These are phyloP conservation scores for Hypoxylon subgilvum DNA, from an alignment of 495 filamentous ascomycete species.

Conservation along the genomic window DNA sequence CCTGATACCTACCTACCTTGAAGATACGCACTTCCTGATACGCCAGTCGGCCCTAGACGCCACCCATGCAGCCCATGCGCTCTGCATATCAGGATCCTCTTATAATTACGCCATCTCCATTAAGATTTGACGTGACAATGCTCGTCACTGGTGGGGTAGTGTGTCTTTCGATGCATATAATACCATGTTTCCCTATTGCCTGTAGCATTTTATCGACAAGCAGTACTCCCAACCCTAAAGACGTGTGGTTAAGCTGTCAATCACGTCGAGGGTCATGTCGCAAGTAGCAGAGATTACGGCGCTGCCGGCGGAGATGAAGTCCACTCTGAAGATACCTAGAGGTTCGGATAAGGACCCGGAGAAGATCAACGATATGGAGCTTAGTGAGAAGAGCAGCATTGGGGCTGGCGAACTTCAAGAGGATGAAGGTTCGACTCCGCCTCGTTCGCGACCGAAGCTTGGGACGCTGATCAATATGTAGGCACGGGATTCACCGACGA, in stretches of 20 bases:
- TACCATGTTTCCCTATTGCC: not conserved
- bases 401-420: slow-evolving; percentile 24
- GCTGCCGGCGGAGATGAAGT: slow-evolving; percentile 8
- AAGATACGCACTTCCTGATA: not conserved
- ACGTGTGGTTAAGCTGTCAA: not conserved
- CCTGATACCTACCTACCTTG: too few relatives aligned
- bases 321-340: slow-evolving; percentile 6
- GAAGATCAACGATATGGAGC: slow-evolving; percentile 17
- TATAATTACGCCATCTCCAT: slow-evolving; percentile 21
- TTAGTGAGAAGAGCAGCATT: slow-evolving; percentile 34
- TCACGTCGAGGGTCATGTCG: slow-evolving; percentile 15
- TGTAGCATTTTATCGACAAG: not conserved
- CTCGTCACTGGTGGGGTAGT: not conserved
- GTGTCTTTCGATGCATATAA: slow-evolving; percentile 9
- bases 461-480: slow-evolving; percentile 4
- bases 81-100: not conserved
- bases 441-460: not conserved
- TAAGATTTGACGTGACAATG: not conserved
- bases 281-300: slow-evolving; percentile 14
- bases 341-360: slow-evolving; percentile 31
- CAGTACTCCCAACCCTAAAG: not conserved
- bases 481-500: slow-evolving; percentile 38
- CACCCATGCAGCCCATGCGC: slow-evolving; percentile 6
- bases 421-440: slow-evolving; percentile 16
- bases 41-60: not conserved